phyloP scores from a whole-genome alignment of 768 basidiomycete genomes.

The Rhizopogon salebrosus region DNA sequence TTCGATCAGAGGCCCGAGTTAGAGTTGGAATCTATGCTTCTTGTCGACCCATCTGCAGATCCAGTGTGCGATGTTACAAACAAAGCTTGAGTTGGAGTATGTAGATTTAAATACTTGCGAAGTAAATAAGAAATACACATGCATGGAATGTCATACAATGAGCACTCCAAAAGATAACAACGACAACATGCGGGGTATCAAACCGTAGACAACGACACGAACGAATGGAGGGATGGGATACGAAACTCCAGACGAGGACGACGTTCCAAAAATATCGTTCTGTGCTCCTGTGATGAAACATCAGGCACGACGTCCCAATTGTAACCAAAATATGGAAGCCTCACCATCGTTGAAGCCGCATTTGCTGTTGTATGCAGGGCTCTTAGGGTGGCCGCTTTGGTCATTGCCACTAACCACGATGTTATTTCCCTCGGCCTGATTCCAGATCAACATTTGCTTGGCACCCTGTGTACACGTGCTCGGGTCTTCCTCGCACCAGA shows the following conservation, averaged over 20 bases:
- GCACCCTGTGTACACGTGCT: slow-evolving; percentile 40
- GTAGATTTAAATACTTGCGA: not conserved
- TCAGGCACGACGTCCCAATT: not conserved
- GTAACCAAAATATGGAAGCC: slow-evolving; percentile 7
- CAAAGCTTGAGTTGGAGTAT: no score
- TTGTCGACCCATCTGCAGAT: no score
- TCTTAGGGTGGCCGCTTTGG: slow-evolving; percentile 32
- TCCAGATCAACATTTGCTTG: slow-evolving; percentile 55
- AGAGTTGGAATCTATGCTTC: no score
- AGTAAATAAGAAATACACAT: not conserved
- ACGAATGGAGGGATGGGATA: not conserved
- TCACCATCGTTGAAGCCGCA: slow-evolving; percentile 43
- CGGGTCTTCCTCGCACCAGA: slow-evolving; percentile 48
- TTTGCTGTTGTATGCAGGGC: slow-evolving; percentile 46
- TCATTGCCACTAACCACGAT: slow-evolving; percentile 39
- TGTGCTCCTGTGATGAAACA: slow-evolving; percentile 2
- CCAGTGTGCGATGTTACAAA: no score
- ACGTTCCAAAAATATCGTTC: slow-evolving; percentile 7
- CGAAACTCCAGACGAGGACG: not conserved
- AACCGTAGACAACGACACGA: not conserved
- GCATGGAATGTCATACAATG: not conserved
- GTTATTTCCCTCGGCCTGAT: slow-evolving; percentile 45
- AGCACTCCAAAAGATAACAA: not conserved
- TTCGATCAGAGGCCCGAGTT: no score
- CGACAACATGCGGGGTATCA: not conserved